phyloP scores from a whole-genome alignment of 768 basidiomycete species.

The Trametes punicea region DNA sequence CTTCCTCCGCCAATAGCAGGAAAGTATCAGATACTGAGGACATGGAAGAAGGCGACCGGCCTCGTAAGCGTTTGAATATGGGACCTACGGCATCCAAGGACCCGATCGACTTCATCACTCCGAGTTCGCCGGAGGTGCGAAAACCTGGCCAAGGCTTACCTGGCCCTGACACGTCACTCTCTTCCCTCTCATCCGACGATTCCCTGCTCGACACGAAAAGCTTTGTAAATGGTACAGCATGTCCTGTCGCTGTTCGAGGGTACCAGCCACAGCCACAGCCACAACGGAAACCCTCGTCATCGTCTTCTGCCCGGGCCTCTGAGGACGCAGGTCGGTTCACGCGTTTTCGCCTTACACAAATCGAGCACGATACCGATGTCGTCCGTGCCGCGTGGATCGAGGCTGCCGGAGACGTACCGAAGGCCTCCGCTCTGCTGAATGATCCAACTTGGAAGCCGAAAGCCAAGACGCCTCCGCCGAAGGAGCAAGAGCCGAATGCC shows the following conservation, averaged over 20 bases:
- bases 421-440: slow-evolving; percentile 54
- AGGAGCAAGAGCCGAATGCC: slow-evolving; percentile 20
- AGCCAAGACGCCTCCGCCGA: slow-evolving; percentile 21
- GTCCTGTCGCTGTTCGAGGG: slow-evolving; percentile 54
- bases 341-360: slow-evolving; percentile 62
- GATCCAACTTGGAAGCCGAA: slow-evolving; percentile 53
- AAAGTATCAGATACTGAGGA: slow-evolving; percentile 38
- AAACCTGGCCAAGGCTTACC: slow-evolving; percentile 50
- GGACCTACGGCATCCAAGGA: slow-evolving; percentile 38
- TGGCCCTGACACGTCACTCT: slow-evolving; percentile 33
- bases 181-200: slow-evolving; percentile 63
- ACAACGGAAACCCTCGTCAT: slow-evolving; percentile 5
- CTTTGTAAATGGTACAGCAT: slow-evolving; percentile 42
- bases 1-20: slow-evolving; percentile 37
- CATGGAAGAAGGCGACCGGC: slow-evolving; percentile 54
- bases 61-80: slow-evolving; percentile 66
- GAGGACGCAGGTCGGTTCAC: slow-evolving; percentile 39
- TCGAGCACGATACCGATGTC: slow-evolving; percentile 39
- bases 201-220: slow-evolving; percentile 50
- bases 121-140: slow-evolving; percentile 59
- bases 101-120: slow-evolving; percentile 38
- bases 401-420: slow-evolving; percentile 56
- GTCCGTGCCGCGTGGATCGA: slow-evolving; percentile 68
- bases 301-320: slow-evolving; percentile 18
- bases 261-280: slow-evolving; percentile 31